phyloP scores from a whole-genome alignment of 768 basidiomycete species.

The Ephemerocybe angulata region DNA sequence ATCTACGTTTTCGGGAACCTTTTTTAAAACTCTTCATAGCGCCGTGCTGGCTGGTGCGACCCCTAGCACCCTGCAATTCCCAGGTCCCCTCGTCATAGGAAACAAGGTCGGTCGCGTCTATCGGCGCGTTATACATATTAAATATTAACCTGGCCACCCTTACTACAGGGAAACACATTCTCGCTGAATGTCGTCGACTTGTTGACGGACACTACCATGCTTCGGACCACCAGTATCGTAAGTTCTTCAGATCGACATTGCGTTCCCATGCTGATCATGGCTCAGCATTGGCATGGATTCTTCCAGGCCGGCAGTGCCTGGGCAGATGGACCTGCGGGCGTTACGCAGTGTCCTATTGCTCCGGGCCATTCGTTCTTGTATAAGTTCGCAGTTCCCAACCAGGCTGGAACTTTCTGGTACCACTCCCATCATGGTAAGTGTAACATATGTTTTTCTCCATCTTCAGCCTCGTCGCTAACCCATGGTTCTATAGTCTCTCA shows the following conservation, averaged over 20 bases:
- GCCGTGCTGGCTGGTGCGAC: slow-evolving; percentile 30
- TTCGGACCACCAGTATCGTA: slow-evolving; percentile 39
- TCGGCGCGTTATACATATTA: not conserved
- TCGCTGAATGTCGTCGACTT: slow-evolving; percentile 39
- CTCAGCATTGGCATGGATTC: slow-evolving; percentile 33
- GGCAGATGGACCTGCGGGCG: slow-evolving; percentile 28
- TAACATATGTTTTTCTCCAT: not conserved
- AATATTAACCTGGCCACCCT: too few species aligned
- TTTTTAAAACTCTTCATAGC: slow-evolving; percentile 11
- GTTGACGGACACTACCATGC: slow-evolving; percentile 35
- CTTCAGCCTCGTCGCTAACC: not conserved
- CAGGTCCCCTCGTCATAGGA: slow-evolving; percentile 28
- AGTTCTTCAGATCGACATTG: slow-evolving; percentile 4
- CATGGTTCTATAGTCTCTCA: not conserved
- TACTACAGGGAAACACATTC: slow-evolving; percentile 34
- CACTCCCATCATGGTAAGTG: slow-evolving; percentile 27
- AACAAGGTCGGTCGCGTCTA: slow-evolving; percentile 19
- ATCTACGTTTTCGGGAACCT: not conserved
- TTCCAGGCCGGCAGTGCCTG: slow-evolving; percentile 29
- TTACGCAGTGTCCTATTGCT: slow-evolving; percentile 45
- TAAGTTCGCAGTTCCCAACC: slow-evolving; percentile 31
- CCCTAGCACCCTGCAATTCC: slow-evolving; percentile 17
- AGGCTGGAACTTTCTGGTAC: slow-evolving; percentile 47
- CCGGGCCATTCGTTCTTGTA: slow-evolving; percentile 37
- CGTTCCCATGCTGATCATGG: not conserved